phyloP scores from a whole-genome alignment of 257 asterid genomes.

The Capsicum baccatum region DNA sequence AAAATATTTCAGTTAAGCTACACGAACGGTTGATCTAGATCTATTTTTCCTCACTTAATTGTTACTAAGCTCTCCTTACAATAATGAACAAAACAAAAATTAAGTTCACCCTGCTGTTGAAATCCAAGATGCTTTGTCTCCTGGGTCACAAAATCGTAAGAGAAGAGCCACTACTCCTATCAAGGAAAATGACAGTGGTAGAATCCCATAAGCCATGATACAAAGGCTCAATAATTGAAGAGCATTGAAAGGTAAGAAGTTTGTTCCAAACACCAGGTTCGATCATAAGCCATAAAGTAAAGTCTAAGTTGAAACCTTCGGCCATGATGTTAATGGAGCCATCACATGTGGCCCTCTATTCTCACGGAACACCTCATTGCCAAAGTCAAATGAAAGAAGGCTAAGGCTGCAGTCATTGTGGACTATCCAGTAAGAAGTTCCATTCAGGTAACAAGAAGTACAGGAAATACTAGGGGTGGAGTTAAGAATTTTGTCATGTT shows the following conservation, averaged over 20 bases:
- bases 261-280: conserved; percentile 4
- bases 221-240: fast-evolving
- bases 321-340: neutral
- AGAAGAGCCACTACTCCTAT: neutral
- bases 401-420: no score
- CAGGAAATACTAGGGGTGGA: no score
- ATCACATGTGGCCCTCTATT: conserved; percentile 11
- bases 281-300: neutral
- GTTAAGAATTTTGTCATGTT: neutral
- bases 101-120: neutral
- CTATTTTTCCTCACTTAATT: neutral
- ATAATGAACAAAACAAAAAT: neutral
- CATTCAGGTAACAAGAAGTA: neutral
- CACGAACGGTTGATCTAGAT: neutral
- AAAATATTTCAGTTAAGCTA: neutral
- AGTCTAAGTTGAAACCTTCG: neutral
- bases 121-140: neutral
- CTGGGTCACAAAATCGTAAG: neutral
- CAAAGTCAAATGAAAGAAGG: conserved; percentile 6
- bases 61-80: conserved; percentile 9
- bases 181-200: neutral
- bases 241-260: conserved; percentile 7
- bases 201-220: neutral
- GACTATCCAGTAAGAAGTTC: neutral
- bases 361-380: neutral